Conservation (phyloP, 2,329 filamentous ascomycete genomes). For the Claviceps monticola region DNA sequence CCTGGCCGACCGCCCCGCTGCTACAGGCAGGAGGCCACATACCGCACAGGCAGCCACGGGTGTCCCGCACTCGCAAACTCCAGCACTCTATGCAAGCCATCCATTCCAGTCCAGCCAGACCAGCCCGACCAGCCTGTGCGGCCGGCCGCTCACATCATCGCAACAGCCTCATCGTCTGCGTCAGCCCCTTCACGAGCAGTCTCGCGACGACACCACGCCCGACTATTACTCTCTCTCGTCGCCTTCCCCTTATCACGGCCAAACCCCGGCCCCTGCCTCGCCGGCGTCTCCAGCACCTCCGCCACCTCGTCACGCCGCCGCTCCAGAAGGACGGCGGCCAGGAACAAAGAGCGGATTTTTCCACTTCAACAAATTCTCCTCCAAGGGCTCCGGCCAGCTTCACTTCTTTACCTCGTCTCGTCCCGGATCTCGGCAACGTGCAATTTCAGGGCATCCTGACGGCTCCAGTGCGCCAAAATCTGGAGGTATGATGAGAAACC, state of each 20-base stretch:
- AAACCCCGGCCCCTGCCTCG: conserved; percentile 4
- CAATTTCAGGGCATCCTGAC: conserved; percentile 24
- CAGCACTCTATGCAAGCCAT: no score
- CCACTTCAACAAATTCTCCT: conserved; percentile 33
- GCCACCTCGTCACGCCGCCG: neutral
- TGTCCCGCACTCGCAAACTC: conserved; percentile 3
- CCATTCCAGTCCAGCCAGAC: neutral
- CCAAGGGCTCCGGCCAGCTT: conserved; percentile 26
- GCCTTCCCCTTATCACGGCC: conserved; percentile 11
- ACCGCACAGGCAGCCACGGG: conserved; percentile 10
- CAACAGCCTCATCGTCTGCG: conserved; percentile 5
- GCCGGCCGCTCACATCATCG: conserved; percentile 4
- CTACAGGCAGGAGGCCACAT: conserved; percentile 15
- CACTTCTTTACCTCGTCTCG: conserved; percentile 16
- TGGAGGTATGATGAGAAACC: conserved; percentile 21
- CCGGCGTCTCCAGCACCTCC: conserved; percentile 7
- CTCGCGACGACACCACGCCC: conserved; percentile 11
- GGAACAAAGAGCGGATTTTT: conserved; percentile 36
- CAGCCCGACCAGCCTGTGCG: conserved; percentile 3
- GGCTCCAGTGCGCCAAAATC: conserved; percentile 16
- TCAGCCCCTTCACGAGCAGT: conserved; percentile 11
- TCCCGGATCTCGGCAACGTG: conserved; percentile 23
- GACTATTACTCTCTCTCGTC: conserved; percentile 10
- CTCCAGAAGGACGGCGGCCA: conserved; percentile 13
- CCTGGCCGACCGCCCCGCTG: conserved; percentile 28